Base-by-base conservation (phyloP, 2,329 filamentous ascomycete species). In the Penicillium oxalicum region DNA sequence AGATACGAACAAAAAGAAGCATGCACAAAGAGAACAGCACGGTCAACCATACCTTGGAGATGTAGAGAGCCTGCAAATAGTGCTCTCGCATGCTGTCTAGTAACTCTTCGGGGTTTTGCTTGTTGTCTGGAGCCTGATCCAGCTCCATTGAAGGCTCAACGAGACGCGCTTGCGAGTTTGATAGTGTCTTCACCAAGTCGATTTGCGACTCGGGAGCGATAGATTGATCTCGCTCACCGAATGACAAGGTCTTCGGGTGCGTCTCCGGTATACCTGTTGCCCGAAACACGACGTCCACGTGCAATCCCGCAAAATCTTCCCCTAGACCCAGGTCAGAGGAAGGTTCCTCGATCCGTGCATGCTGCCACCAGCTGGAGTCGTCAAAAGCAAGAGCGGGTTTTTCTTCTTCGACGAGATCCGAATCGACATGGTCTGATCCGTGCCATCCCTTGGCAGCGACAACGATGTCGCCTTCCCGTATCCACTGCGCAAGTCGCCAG, bases 1-100 rank as follows among this genome's bases (percentile, higher is more conserved):
- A 61, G 54, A 35, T 32, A 46, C 12, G 24, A 40, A 13, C n/a
- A 18, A 18, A 18, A 18, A 18, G 18, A 18, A 18, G 18, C 18
- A 18, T 18, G 18, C 36, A n/a, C 7, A 25, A 24, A 25, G n/a
- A 25, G 18, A 32, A 32, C 34, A 38, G 25, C 24, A 5, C 11
- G 34, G 24, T 3, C 12, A 49, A 49, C 45, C 50, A 47, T 49
- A 71, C 70, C 62, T 73, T 73, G 29, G 71, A 73, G 4, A 70
- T 58, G 47, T 74, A 74, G 32, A 74, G 64, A 50, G 69, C 65
- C 47, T 72, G 68, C 9, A 74, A 44, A 57, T 74, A 74, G 42
- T 73, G 70, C 28, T 64, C 63, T 44, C 64, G 59, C 44, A 74
- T 55, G 4, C 58, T 58, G 43, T 69, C 61, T 40, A 73, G 52